Evolutionary conservation across 2,329 filamentous ascomycete genomes (phyloP).

Genomic region (Fusarium papillatum): DNA sequence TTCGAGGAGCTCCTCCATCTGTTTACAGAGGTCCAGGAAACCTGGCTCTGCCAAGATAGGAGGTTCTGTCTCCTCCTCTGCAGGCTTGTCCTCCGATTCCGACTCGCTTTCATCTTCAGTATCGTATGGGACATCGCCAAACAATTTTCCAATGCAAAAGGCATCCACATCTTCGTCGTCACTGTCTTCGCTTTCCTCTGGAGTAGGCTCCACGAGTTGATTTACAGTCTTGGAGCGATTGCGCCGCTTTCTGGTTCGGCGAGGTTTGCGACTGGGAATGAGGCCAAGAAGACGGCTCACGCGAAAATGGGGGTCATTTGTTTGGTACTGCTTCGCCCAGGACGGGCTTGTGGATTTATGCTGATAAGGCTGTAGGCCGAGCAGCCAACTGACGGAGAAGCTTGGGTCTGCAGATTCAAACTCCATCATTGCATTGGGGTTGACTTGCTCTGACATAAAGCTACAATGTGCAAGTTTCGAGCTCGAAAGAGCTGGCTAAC

Average conservation of each 20-base stretch:
- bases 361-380: slow-evolving; percentile 42
- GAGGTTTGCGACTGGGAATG: slow-evolving; percentile 38
- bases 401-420: slow-evolving; percentile 43
- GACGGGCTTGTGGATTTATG: slow-evolving; percentile 38
- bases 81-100: slow-evolving; percentile 34
- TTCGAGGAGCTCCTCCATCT: slow-evolving; percentile 46
- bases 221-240: slow-evolving; percentile 31
- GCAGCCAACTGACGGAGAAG: slow-evolving; percentile 47
- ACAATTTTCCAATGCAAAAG: slow-evolving; percentile 40
- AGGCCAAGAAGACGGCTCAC: slow-evolving; percentile 47
- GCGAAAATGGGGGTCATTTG: slow-evolving; percentile 45
- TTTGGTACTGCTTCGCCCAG: slow-evolving; percentile 43
- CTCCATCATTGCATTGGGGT: slow-evolving; percentile 42
- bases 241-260: slow-evolving; percentile 37
- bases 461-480: slow-evolving; percentile 30
- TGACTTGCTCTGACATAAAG: slow-evolving; percentile 37
- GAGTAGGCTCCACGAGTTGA: slow-evolving; percentile 13
- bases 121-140: slow-evolving; percentile 38
- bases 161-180: slow-evolving; percentile 30
- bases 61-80: slow-evolving; percentile 35
- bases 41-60: slow-evolving; percentile 42
- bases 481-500: slow-evolving; percentile 22
- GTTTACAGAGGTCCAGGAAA: slow-evolving; percentile 43
- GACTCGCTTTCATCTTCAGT: slow-evolving; percentile 37
- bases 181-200: slow-evolving; percentile 22